Base-by-base conservation (phyloP, 768 basidiomycete species). In the Fistulinella prunicolor region DNA sequence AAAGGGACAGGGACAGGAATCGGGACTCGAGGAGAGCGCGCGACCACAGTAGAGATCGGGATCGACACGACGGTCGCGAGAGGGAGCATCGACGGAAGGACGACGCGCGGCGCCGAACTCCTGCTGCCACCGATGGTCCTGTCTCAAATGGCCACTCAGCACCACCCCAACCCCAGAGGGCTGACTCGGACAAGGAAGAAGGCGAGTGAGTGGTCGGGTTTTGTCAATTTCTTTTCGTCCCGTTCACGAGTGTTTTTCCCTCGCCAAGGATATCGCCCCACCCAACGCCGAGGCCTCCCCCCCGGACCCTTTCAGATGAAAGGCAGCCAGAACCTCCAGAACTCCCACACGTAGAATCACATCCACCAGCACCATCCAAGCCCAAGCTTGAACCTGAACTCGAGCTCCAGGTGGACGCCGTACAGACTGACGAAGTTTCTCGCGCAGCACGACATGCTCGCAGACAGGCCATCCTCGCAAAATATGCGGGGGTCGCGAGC, bases 391-490 rank as follows among this genome's bases (percentile, higher is more conserved):
- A 72, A 40, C 67, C 66, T 3, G 73, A 74, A 30, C 65, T 68
- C 14, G 80, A 82, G 45, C 71, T 80, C 54, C 85, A 86, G 42
- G 63, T 83, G 17, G 80, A 83, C 17, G 72, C 68, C 12, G 63
- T 61, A 32, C 50, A 62, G n/a, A 60, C 80, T 1, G 73, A 83
- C 7, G 86, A 89, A 59, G 74, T 80, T 38, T 68, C 82, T 9
- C 74, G 89, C 28, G 86, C 71, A 6, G 83, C 79, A 23, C 81
- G 88, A 9, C 79, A 85, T 22, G 86, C 86, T 13, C 73, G 69
- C 45, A 82, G 90, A 23, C 81, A 81, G 49, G 89, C 86, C 9
- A 92, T 94, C 46, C 71, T 88, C 36, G 89, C 87, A 46, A 91
- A 89, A 66, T 86, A 89, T 66, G 58, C 73, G 6, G 78, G 77